Evolutionary conservation across 352 stramenopile genomes (phyloP), one percentile per base, ranked within the genome.

Genomic region (Phytophthora multivora): DNA sequence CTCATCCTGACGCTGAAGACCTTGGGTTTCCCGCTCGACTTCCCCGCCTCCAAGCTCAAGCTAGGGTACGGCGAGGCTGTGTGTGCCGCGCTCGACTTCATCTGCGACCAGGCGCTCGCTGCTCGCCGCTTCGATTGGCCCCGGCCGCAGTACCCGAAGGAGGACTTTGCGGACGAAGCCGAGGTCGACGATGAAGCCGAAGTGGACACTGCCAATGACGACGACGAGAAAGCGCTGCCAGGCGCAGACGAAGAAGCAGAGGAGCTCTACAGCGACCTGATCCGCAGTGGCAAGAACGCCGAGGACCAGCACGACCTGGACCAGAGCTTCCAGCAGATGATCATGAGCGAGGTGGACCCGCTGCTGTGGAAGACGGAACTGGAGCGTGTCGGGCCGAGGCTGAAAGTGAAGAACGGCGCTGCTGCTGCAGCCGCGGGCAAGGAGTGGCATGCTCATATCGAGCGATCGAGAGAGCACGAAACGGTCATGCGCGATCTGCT

Each of bases 271-370:
- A 86, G 73, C 18, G 79, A 90, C 33, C 62, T 69, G 9, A 74
- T 84, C 16, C 62, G 40, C n/a, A 66, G 65, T 15, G 62, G 40
- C 35, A 66, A 71, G 33, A 23, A 41, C 8, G 36, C 36, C 0
- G 75, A 90, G 18, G 72, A 84, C 16, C 66, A 66, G 15, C 72
- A 86, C 26, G 59, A 58, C 31, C 62, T 91, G 9, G 83, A 93
- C 54, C 78, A 90, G 55, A 91, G 80, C 30, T 88, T 83, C 59
- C 83, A 92, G 66, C 83, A 94, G 59, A 94, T 94, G 80, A 94
- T 94, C 71, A 63, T 91, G 49, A 91, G 83, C 57, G 72, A 88
- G 33, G 82, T 95, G 49, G 73, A 95, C 45, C 86, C 86, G 40
- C 48, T 91, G 59, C 68, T 93, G 15, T 92, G 86, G 86, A 91